Evolutionary conservation across 2,329 filamentous ascomycete genomes (phyloP).

Genomic region (Trichoderma sp.): DNA sequence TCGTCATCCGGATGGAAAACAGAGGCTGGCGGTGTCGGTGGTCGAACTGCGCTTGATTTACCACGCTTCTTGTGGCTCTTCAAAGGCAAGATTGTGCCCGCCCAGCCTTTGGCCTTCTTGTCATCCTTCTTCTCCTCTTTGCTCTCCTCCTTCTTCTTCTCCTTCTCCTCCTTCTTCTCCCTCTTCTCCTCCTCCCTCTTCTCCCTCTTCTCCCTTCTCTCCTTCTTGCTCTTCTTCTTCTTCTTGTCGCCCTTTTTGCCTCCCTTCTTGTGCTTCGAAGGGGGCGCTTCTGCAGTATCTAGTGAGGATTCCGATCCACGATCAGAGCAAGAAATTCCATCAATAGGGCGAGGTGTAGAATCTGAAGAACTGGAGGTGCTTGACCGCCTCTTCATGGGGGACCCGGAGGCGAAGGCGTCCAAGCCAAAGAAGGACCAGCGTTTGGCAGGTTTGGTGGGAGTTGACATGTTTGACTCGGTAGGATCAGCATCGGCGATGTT

Average conservation of each 20-base stretch:
- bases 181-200: slow-evolving; percentile 49
- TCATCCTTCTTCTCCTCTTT: slow-evolving; percentile 56
- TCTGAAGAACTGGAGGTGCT: slow-evolving; percentile 47
- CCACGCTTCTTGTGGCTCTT: slow-evolving; percentile 47
- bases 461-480: slow-evolving; percentile 40
- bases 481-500: slow-evolving; percentile 38
- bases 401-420: slow-evolving; percentile 50
- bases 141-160: slow-evolving; percentile 36
- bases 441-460: slow-evolving; percentile 51
- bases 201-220: slow-evolving; percentile 57
- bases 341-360: slow-evolving; percentile 31
- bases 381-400: slow-evolving; percentile 46
- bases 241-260: slow-evolving; percentile 39
- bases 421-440: slow-evolving; percentile 62
- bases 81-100: slow-evolving; percentile 62
- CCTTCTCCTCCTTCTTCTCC: slow-evolving; percentile 35
- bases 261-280: slow-evolving; percentile 29
- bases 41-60: slow-evolving; percentile 39
- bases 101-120: slow-evolving; percentile 75
- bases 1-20: slow-evolving; percentile 29
- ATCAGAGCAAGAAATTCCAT: slow-evolving; percentile 35
- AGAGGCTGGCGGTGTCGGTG: slow-evolving; percentile 47
- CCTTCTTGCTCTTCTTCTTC: slow-evolving; percentile 68
- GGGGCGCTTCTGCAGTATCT: slow-evolving; percentile 24
- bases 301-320: slow-evolving; percentile 33